A percentile compares a stretch with the other conserved stretches of the same genome.
phyloP scores from a whole-genome alignment of 2,329 filamentous ascomycete genomes.

The Ploettnerulaceae sp. region DNA sequence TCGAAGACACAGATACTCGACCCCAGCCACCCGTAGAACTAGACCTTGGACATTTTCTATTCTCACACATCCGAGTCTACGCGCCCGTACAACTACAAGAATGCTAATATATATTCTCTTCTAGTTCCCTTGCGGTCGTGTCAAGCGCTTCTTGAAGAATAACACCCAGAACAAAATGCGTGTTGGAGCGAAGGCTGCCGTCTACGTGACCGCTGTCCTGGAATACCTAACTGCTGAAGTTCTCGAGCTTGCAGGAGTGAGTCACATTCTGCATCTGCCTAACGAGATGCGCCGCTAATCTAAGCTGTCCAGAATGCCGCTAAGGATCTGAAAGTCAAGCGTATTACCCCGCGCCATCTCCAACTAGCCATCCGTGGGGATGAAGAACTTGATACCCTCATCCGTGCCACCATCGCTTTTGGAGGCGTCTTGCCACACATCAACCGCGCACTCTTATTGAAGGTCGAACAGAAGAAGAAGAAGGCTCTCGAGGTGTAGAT shows the following conservation, averaged over 20 bases:
- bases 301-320: slow-evolving; percentile 67
- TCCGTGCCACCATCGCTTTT: slow-evolving; percentile 95
- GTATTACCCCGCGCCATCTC: slow-evolving; percentile 95
- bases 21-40: slow-evolving; percentile 1
- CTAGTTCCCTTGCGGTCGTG: slow-evolving; percentile 98
- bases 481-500: slow-evolving; percentile 40
- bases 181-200: slow-evolving; percentile 95
- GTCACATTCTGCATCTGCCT: slow-evolving; percentile 36
- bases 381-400: slow-evolving; percentile 95
- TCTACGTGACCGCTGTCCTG: slow-evolving; percentile 96
- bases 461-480: slow-evolving; percentile 98
- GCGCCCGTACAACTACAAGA: neutral
- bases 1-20: slow-evolving; percentile 8
- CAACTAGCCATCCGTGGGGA: slow-evolving; percentile 98
- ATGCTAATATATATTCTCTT: slow-evolving; percentile 32
- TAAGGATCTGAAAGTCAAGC: slow-evolving; percentile 99
- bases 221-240: slow-evolving; percentile 98
- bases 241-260: slow-evolving; percentile 86
- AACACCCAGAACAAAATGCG: slow-evolving; percentile 99
- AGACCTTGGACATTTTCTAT: neutral
- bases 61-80: neutral
- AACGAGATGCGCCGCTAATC: slow-evolving; percentile 14
- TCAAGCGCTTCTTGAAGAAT: slow-evolving; percentile 99
- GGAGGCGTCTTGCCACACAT: slow-evolving; percentile 98
- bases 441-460: slow-evolving; percentile 91